Evolutionary conservation across 2,329 filamentous ascomycete genomes (phyloP), one percentile per base, ranked within the genome.

Genomic region (Colletotrichum paranaense): DNA sequence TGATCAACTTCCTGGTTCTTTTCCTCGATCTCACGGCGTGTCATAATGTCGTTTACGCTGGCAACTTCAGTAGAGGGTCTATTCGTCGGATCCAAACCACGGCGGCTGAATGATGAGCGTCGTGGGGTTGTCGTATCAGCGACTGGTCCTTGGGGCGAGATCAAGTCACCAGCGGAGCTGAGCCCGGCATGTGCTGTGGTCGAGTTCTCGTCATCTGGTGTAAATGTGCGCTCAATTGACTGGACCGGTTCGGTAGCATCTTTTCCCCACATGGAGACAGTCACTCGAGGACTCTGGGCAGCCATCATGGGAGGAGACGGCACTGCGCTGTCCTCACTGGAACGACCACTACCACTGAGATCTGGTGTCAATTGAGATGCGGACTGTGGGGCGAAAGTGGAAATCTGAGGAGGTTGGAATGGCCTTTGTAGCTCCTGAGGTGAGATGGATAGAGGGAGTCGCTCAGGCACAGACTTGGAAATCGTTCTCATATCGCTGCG

Each of bases 181-280:
- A 82, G 78, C 35, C 35, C 70, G 64, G 80, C 79, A 9, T 81
- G 81, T 30, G 82, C 77, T 4, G 82, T 82, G 53, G 78, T 79
- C 32, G 82, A 79, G 64, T 78, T 81, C 62, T 84, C 81, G 63
- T 81, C 79, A 42, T 78, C 76, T 4, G 75, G 75, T 5, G 75
- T 76, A 49, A 87, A 83, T 7, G 80, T 78, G 16, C 83, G 83
- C 72, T 87, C 85, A 46, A 84, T 75, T 7, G 83, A 80, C 62
- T 84, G 84, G 14, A 83, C 77, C 0, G 81, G 80, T 26, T 77
- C 72, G 57, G 68, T 79, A 46, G 78, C 78, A 55, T 80, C 87
- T 73, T 83, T 84, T 58, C 85, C 88, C 87, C 87, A 91, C 74
- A 88, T 81, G 1, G 89, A 91, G 60, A 91, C 87, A 6, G 86